Evolutionary conservation across 169 alveolate genomes (phyloP), one percentile per base, ranked within the genome.

Genomic region (Cryptosporidium sp.): DNA sequence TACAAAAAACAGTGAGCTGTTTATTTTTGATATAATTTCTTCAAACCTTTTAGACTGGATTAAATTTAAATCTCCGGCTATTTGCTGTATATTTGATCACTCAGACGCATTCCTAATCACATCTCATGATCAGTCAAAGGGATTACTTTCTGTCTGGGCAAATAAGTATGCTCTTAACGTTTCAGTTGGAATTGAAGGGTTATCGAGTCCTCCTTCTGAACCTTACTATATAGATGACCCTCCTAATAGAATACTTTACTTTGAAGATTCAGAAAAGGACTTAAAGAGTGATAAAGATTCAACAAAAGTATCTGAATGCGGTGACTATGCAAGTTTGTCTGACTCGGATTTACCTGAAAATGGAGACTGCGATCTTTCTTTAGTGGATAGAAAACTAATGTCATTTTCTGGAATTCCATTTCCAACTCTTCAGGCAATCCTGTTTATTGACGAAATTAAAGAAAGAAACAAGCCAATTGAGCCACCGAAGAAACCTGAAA

Each of bases 381-480:
- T 62, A 41, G 3, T 87, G 5, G 75, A 85, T 10, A 58, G 35
- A 7, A 68, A 67, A 18, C 71, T 74, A 23, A 70, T 85, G 45
- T 58, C 86, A 14, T 74, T 85, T 35, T 85, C 92, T 43, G 86
- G 86, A 16, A 59, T 85, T 0, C 92, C 92, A 26, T 43, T 71
- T 45, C 41, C 92, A 48, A 85, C 87, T 23, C 59, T 61, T 43
- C 91, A 86, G 52, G 71, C 68, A 29, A 43, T 84, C 43, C 59
- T 86, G 4, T 48, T 91, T 59, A 69, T 95, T 23, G 97, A 95
- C 45, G 91, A 93, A 59, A 93, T 95, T 9, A 95, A 94, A 75
- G 97, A 95, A 80, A 93, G 97, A 91, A 95, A 94, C 67, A 94
- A 93, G 51, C 97, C 97, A 10, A 74, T 94, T 18, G 86, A 93